A percentile compares a stretch with the other conserved stretches of the same genome.
These are phyloP conservation scores for Brassica nigra DNA, from an alignment of 345 rosid genomes.

Conservation along the genomic window DNA sequence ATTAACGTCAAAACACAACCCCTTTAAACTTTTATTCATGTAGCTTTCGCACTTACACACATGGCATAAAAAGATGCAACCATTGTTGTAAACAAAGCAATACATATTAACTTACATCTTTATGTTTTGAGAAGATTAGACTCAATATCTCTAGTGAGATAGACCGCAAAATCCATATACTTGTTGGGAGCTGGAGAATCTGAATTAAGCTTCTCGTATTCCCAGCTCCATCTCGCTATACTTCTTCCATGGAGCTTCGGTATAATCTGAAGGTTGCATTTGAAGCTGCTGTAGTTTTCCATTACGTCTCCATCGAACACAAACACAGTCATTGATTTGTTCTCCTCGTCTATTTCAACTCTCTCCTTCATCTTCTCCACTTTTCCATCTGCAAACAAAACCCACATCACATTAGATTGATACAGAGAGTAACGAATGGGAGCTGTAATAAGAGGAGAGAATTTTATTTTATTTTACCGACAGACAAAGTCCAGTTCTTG, in stretches of 20 bases:
- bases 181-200: constrained; percentile 29
- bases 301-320: constrained; percentile 35
- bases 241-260: constrained; percentile 27
- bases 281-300: constrained; percentile 30
- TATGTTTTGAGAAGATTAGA: constrained; percentile 30
- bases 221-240: constrained; percentile 36
- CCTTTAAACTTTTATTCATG: not conserved
- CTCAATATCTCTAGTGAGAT: constrained; percentile 31
- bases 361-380: constrained; percentile 38
- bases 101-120: not conserved
- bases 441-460: constrained; percentile 1
- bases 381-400: constrained; percentile 32
- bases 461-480: not conserved
- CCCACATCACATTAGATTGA: not conserved
- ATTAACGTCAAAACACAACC: not conserved
- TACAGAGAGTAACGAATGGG: not conserved
- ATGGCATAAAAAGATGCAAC: not conserved
- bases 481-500: constrained; percentile 38
- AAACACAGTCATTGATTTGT: constrained; percentile 27
- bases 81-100: not conserved
- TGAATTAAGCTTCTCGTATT: constrained; percentile 30
- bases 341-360: constrained; percentile 24
- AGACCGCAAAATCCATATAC: constrained; percentile 24
- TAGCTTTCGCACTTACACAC: constrained; percentile 3
- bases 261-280: constrained; percentile 21